phyloP scores from a whole-genome alignment of 345 rosid species.

The Eucalyptus albens region DNA sequence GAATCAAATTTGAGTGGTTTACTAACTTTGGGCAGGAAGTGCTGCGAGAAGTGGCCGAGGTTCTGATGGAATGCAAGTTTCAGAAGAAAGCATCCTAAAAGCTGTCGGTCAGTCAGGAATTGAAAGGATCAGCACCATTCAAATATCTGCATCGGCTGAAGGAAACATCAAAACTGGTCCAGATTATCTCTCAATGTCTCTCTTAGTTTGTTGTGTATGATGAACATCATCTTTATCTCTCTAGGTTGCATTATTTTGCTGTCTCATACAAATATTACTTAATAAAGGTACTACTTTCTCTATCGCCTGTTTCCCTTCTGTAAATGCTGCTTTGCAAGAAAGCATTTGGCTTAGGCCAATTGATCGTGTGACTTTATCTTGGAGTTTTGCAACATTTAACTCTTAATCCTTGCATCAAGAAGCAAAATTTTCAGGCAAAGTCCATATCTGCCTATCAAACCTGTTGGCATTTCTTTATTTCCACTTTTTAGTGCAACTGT shows the following conservation, averaged over 20 bases:
- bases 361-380: background rate
- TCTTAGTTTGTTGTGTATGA: background rate
- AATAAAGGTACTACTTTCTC: background rate
- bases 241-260: background rate
- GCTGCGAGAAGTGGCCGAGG: constrained; percentile 40
- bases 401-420: background rate
- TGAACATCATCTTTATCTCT: background rate
- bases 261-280: background rate
- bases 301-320: background rate
- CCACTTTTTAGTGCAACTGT: background rate
- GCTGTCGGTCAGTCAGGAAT: constrained; percentile 24
- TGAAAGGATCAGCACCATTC: constrained; percentile 43
- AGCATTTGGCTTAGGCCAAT: background rate
- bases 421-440: background rate
- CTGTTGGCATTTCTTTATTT: background rate
- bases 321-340: background rate
- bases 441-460: background rate
- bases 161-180: constrained; percentile 23
- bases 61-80: constrained; percentile 43
- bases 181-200: background rate
- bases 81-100: constrained; percentile 27
- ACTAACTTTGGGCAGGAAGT: constrained; percentile 24
- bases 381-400: background rate
- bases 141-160: constrained; percentile 15
- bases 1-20: background rate